These are phyloP conservation scores for Zhuliangozyma blackwelliae DNA, from an alignment of 1,139 yeast species.

Conservation along the genomic window DNA sequence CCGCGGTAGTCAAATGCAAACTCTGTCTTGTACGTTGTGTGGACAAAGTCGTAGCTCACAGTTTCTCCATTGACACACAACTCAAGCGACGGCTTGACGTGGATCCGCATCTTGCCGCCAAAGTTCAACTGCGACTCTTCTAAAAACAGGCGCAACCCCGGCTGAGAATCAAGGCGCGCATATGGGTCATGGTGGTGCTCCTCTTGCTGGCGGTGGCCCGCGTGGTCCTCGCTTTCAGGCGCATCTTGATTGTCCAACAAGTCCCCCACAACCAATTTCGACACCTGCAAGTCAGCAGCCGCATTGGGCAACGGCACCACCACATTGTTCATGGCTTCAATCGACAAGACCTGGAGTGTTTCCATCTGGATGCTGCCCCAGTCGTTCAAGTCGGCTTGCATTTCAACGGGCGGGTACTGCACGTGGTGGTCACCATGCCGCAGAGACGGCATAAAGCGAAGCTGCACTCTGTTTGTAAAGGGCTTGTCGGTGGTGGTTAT, in stretches of 20 bases:
- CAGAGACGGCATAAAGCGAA: constrained; percentile 45
- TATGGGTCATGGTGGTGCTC: constrained; percentile 10
- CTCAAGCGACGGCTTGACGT: constrained; percentile 35
- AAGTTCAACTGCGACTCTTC: constrained; percentile 35
- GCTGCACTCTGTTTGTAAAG: constrained; percentile 37
- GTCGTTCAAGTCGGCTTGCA: constrained; percentile 46
- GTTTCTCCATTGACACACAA: constrained; percentile 31
- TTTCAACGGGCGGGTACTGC: constrained; percentile 49
- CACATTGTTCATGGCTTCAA: constrained; percentile 43
- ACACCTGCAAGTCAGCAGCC: constrained; percentile 42
- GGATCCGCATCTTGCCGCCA: constrained; percentile 29
- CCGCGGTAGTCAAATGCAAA: constrained; percentile 34
- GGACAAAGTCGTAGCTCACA: constrained; percentile 41
- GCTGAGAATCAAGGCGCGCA: constrained; percentile 25
- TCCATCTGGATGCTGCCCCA: constrained; percentile 35
- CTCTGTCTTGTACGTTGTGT: constrained; percentile 39
- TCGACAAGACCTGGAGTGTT: constrained; percentile 40
- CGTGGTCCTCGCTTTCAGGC: constrained; percentile 4
- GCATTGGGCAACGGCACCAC: constrained; percentile 37
- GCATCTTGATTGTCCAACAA: constrained; percentile 13
- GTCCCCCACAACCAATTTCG: constrained; percentile 38
- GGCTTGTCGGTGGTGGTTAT: constrained; percentile 21
- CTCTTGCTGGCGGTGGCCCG: not conserved
- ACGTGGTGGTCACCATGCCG: constrained; percentile 11
- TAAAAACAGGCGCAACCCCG: constrained; percentile 43